These are phyloP conservation scores for Sungouiozyma ichnusensis DNA, from an alignment of 805 yeast species.

Conservation along the genomic window DNA sequence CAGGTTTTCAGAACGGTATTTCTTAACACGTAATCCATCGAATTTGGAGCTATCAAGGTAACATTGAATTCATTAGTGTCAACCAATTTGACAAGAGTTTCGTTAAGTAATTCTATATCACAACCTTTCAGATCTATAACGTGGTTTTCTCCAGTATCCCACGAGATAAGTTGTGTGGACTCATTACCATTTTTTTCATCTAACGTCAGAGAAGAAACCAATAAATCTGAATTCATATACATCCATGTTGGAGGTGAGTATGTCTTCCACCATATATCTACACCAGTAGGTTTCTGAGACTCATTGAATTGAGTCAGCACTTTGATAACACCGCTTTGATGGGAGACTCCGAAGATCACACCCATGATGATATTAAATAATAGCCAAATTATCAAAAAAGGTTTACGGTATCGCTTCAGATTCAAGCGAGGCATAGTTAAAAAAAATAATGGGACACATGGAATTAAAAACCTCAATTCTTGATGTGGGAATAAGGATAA, in stretches of 20 bases:
- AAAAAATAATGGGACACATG: conserved; percentile 61
- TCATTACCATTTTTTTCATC: conserved; percentile 15
- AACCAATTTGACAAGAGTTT: conserved; percentile 13
- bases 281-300: conserved; percentile 20
- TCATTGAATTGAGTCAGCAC: conserved; percentile 38
- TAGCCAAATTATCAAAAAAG: conserved; percentile 38
- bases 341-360: conserved; percentile 65
- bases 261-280: conserved; percentile 84
- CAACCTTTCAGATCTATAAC: conserved; percentile 41
- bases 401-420: conserved; percentile 27
- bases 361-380: conserved; percentile 52
- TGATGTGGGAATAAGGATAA: conserved; percentile 82
- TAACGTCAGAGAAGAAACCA: conserved; percentile 12
- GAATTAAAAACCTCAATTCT: conserved; percentile 79
- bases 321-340: conserved; percentile 84
- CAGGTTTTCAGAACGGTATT: neutral
- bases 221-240: conserved; percentile 26
- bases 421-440: conserved; percentile 29
- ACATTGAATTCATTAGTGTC: conserved; percentile 2
- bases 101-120: conserved; percentile 21
- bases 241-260: conserved; percentile 92
- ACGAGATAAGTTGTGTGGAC: conserved; percentile 11
- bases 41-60: conserved; percentile 14
- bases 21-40: conserved; percentile 5
- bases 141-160: conserved; percentile 11